Percentiles rank a stretch among this genome's conserved stretches.
These are phyloP conservation scores for Saitozyma sp. DNA, from an alignment of 768 basidiomycete species.

Conservation along the genomic window DNA sequence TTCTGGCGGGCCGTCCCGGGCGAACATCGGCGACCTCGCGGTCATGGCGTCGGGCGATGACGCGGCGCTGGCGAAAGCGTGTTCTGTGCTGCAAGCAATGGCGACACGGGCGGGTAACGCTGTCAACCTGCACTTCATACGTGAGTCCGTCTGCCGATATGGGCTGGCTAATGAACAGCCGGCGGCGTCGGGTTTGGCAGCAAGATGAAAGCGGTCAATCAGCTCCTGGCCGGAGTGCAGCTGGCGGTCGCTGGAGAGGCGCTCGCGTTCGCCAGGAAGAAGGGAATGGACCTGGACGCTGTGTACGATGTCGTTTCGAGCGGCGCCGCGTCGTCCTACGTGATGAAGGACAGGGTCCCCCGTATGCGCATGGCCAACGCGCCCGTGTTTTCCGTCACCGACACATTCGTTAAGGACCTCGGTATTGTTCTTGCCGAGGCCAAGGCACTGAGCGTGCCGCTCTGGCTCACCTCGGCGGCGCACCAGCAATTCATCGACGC, in stretches of 20 bases:
- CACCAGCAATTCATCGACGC: slow-evolving; percentile 36
- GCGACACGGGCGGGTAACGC: slow-evolving; percentile 19
- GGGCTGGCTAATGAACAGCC: slow-evolving; percentile 10
- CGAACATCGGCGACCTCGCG: slow-evolving; percentile 37
- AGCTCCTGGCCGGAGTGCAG: slow-evolving; percentile 40
- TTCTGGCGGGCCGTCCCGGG: slow-evolving; percentile 39
- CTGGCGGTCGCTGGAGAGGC: slow-evolving; percentile 39
- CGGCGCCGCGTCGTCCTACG: slow-evolving; percentile 35
- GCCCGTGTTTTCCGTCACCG: slow-evolving; percentile 15
- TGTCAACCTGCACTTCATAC: slow-evolving; percentile 38
- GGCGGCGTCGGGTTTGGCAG: slow-evolving; percentile 39
- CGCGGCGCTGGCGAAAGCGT: slow-evolving; percentile 21
- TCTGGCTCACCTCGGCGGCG: slow-evolving; percentile 35
- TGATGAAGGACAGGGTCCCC: slow-evolving; percentile 38
- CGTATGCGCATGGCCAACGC: slow-evolving; percentile 30
- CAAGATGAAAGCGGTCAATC: slow-evolving; percentile 41
- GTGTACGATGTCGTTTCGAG: slow-evolving; percentile 37
- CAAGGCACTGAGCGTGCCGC: slow-evolving; percentile 28
- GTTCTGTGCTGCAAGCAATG: slow-evolving; percentile 29
- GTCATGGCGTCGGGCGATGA: slow-evolving; percentile 36
- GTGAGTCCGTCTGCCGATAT: slow-evolving; percentile 11
- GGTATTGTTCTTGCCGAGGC: slow-evolving; percentile 40
- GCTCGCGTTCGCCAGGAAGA: slow-evolving; percentile 34
- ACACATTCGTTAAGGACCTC: slow-evolving; percentile 40
- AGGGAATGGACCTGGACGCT: slow-evolving; percentile 35